Percentiles rank a stretch among this genome's conserved stretches.
These are phyloP conservation scores for Morella rubra DNA, from an alignment of 306 rosid genomes.

Conservation along the genomic window DNA sequence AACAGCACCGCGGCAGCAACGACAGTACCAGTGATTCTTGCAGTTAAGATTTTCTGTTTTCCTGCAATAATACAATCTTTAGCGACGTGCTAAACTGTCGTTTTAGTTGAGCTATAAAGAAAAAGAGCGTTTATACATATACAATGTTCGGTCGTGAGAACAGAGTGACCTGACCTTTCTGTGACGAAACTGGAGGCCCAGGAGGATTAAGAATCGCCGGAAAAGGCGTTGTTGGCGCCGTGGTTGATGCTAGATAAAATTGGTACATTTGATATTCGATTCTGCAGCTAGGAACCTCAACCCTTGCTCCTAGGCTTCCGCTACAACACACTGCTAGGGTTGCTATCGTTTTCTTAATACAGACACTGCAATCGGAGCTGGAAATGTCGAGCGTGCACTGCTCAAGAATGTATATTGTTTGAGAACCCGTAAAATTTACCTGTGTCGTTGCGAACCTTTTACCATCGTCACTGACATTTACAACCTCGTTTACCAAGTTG, in stretches of 20 bases:
- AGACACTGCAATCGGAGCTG: background rate
- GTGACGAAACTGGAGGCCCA: background rate
- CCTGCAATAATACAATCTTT: no score
- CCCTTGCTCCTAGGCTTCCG: background rate
- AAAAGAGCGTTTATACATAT: no score
- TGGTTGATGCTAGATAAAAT: background rate
- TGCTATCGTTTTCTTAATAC: background rate
- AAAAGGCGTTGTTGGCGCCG: background rate
- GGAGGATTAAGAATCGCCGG: background rate
- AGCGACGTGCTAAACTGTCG: no score
- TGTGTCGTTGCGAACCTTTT: background rate
- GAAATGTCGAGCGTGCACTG: background rate
- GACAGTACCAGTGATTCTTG: background rate
- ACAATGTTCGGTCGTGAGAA: no score
- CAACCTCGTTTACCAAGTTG: constrained; percentile 13
- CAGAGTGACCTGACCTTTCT: no score
- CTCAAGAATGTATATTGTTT: constrained; percentile 19
- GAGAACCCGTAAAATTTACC: constrained; percentile 11
- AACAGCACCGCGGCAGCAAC: background rate
- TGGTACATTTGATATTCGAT: background rate
- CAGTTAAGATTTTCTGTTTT: background rate
- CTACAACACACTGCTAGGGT: background rate
- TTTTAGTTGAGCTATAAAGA: background rate
- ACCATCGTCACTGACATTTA: background rate
- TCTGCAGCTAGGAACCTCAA: background rate